These are phyloP conservation scores for Malassezia brasiliensis DNA, from an alignment of 1,284 basidiomycete species.

Conservation along the genomic window DNA sequence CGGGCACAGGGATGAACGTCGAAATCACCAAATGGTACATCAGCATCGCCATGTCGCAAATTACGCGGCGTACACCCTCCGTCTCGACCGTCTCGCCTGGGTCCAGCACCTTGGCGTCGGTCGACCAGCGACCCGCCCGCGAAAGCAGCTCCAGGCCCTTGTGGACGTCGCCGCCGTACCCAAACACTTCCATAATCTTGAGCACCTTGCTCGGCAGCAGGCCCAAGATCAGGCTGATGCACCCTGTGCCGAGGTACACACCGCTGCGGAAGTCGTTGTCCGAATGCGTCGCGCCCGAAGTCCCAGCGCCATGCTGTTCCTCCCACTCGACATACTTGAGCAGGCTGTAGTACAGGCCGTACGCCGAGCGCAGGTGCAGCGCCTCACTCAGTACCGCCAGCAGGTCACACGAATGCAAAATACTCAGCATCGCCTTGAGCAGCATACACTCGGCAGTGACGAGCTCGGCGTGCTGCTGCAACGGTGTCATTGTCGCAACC, in stretches of 20 bases:
- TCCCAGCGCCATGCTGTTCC: conserved; percentile 21
- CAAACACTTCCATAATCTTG: conserved; percentile 48
- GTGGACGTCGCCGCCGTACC: conserved; percentile 39
- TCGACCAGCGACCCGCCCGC: conserved; percentile 34
- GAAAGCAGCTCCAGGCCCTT: conserved; percentile 36
- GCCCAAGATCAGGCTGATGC: conserved; percentile 46
- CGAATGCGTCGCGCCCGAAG: conserved; percentile 13
- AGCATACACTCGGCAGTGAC: conserved; percentile 40
- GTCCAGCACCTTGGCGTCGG: conserved; percentile 17
- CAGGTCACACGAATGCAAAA: conserved; percentile 44
- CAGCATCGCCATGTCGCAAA: conserved; percentile 45
- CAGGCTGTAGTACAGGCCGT: conserved; percentile 44
- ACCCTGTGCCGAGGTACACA: conserved; percentile 43
- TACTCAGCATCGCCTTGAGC: conserved; percentile 45
- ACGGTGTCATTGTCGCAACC: conserved; percentile 34
- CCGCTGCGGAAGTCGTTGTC: conserved; percentile 46
- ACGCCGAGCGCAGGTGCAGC: conserved; percentile 45
- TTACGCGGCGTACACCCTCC: conserved; percentile 30
- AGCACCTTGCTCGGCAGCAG: conserved; percentile 44
- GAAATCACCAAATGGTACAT: conserved; percentile 45
- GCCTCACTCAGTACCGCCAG: conserved; percentile 45
- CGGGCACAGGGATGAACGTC: conserved; percentile 45
- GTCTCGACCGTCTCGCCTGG: conserved; percentile 25
- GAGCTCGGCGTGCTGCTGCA: conserved; percentile 45
- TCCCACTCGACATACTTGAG: conserved; percentile 45